phyloP scores from a whole-genome alignment of 176 grass and related monocot species.

The Carex littledalei region DNA sequence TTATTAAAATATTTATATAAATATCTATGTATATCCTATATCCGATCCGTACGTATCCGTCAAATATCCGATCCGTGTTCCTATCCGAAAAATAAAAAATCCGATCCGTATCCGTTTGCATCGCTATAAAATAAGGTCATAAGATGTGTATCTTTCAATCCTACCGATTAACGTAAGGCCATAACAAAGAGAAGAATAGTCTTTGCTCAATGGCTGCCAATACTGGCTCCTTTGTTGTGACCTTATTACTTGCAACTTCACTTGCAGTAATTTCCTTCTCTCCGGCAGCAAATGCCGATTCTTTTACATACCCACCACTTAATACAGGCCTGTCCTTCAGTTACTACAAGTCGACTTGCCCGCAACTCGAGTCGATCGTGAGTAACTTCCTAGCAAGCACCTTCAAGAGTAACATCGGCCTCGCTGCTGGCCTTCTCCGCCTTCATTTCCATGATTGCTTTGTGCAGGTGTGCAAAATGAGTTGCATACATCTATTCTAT shows the following conservation, averaged over 20 bases:
- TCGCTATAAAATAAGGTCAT: not conserved
- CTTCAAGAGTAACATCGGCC: constrained; percentile 33
- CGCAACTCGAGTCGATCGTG: constrained; percentile 34
- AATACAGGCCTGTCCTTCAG: constrained; percentile 39
- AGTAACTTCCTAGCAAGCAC: constrained; percentile 4
- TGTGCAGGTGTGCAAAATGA: constrained; percentile 34
- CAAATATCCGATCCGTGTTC: too few relatives aligned
- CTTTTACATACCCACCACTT: constrained; percentile 34
- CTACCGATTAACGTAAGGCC: not conserved
- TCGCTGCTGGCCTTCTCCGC: constrained; percentile 54
- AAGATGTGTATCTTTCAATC: not conserved
- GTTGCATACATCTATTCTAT: not conserved
- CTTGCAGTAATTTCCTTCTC: constrained; percentile 13
- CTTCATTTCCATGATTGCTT: constrained; percentile 91
- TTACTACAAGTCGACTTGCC: constrained; percentile 51
- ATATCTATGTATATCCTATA: too few relatives aligned
- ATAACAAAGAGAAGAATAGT: not conserved
- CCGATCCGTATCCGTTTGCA: too few relatives aligned
- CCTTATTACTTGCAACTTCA: not conserved
- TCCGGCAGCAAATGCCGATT: not conserved
- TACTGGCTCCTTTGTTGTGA: not conserved
- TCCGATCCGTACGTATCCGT: too few relatives aligned
- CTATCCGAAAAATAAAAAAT: too few relatives aligned
- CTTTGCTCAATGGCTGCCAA: not conserved
- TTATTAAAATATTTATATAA: too few relatives aligned